Evolutionary conservation across 495 filamentous ascomycete species (phyloP), one percentile per base, ranked within the genome.

Genomic region (Glonium stellatum): DNA sequence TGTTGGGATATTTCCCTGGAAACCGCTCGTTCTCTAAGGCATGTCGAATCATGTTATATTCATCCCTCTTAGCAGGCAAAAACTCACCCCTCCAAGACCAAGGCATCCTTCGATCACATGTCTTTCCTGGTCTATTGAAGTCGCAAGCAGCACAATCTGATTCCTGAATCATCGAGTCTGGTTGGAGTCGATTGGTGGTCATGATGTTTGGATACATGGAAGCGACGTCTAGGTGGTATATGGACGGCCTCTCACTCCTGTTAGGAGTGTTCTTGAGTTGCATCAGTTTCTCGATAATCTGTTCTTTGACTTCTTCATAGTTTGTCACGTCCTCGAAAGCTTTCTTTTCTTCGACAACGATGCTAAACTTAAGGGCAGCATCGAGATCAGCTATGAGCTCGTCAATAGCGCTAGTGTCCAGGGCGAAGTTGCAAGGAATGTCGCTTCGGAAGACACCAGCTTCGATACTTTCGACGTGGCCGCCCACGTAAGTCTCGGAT

Each of bases 161-260:
- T 69, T 99, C 93, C 48, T 91, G 75, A 41, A 97, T 96, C 90
- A 99, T 93, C 4, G 95, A 97, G 71, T 99, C 93, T 1, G 93
- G 93, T 58, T 99, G 93, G 34, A 99, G 74, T 67, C 93, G 89
- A 69, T 99, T 99, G 10, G 95, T 99, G 4, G 93, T 97, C 95
- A 99, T 99, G 73, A 99, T 99, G 70, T 99, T 99, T 18, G 93
- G 93, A 72, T 99, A 99, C 93, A 99, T 99, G 54, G 93, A 96
- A 15, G 93, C 93, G 49, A 99, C 93, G 66, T 99, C 93, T 70
- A 99, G 78, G 78, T 99, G 93, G 72, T 99, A 99, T 55, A 99
- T 99, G 36, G 89, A 85, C 1, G 93, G 93, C 25, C 84, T 79
- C 69, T 99, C 93, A 59, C 78, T 80, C 54, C 93, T 78, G 60